These are phyloP conservation scores for Hirschioporus abietinus DNA, from an alignment of 768 basidiomycete genomes.

Conservation along the genomic window DNA sequence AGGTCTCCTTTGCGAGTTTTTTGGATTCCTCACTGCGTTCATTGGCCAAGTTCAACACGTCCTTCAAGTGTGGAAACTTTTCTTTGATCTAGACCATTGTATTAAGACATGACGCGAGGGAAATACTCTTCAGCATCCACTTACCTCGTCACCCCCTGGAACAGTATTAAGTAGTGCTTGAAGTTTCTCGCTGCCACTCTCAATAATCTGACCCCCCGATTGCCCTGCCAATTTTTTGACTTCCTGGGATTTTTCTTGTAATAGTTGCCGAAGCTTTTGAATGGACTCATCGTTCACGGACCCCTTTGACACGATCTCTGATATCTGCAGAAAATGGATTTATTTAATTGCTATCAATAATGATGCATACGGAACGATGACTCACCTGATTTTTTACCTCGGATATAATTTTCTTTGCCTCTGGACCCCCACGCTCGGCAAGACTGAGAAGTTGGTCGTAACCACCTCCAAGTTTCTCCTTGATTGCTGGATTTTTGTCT, in stretches of 20 bases:
- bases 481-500: slow-evolving; percentile 25
- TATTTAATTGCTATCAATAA: slow-evolving; percentile 8
- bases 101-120: neutral
- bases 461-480: slow-evolving; percentile 24
- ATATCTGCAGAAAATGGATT: slow-evolving; percentile 13
- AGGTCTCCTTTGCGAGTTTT: slow-evolving; percentile 27
- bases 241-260: slow-evolving; percentile 23
- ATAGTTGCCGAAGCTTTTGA: slow-evolving; percentile 18
- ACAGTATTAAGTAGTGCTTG: slow-evolving; percentile 22
- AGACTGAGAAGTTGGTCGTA: slow-evolving; percentile 24
- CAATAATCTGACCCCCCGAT: slow-evolving; percentile 9
- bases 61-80: slow-evolving; percentile 21
- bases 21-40: slow-evolving; percentile 24
- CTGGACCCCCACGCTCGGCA: slow-evolving; percentile 22
- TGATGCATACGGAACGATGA: slow-evolving; percentile 6
- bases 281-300: slow-evolving; percentile 20
- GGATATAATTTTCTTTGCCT: slow-evolving; percentile 27
- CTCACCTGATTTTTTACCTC: slow-evolving; percentile 17
- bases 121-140: neutral
- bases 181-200: slow-evolving; percentile 20
- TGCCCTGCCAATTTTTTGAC: slow-evolving; percentile 20
- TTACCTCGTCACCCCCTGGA: slow-evolving; percentile 24
- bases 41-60: slow-evolving; percentile 20
- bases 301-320: slow-evolving; percentile 25
- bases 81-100: slow-evolving; percentile 17